A percentile compares a stretch with the other conserved stretches of the same genome.
Evolutionary conservation across 495 filamentous ascomycete genomes (phyloP).

Genomic region (Hypomontagnella monticulosa): DNA sequence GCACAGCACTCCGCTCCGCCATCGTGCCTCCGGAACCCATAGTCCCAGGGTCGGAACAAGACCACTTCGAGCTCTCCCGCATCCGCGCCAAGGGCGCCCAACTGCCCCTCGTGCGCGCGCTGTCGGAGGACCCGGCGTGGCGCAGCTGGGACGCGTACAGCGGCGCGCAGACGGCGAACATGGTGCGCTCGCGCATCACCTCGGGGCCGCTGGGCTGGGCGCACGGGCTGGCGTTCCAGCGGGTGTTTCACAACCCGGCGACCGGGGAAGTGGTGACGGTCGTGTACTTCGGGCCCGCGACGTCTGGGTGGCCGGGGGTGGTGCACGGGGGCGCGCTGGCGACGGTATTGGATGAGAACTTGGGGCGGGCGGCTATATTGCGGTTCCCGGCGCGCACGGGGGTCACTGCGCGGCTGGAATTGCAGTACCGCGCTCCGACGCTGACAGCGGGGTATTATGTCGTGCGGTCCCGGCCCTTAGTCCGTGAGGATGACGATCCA

Average conservation of each 20-base stretch:
- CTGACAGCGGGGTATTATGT: slow-evolving; percentile 70
- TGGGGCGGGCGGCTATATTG: slow-evolving; percentile 63
- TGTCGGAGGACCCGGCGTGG: slow-evolving; percentile 64
- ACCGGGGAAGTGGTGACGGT: slow-evolving; percentile 59
- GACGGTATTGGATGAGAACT: slow-evolving; percentile 74
- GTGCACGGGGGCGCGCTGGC: slow-evolving; percentile 80
- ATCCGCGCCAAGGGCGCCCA: slow-evolving; percentile 48
- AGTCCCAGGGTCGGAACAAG: slow-evolving; percentile 47
- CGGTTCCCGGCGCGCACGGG: slow-evolving; percentile 56
- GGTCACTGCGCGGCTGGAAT: slow-evolving; percentile 71
- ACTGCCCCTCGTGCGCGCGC: slow-evolving; percentile 63
- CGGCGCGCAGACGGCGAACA: slow-evolving; percentile 43
- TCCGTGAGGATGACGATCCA: slow-evolving; percentile 48
- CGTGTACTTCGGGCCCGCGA: slow-evolving; percentile 69
- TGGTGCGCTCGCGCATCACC: slow-evolving; percentile 50
- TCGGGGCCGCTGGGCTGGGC: slow-evolving; percentile 56
- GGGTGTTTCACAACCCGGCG: slow-evolving; percentile 53
- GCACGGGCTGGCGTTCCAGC: slow-evolving; percentile 59
- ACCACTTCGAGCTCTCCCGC: slow-evolving; percentile 20
- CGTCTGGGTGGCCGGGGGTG: slow-evolving; percentile 78
- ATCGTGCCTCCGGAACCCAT: slow-evolving; percentile 52
- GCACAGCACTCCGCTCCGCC: slow-evolving; percentile 46
- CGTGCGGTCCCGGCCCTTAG: slow-evolving; percentile 60
- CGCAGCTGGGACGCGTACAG: slow-evolving; percentile 67
- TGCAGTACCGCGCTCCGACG: slow-evolving; percentile 70